phyloP scores from a whole-genome alignment of 1,284 basidiomycete genomes.

The Boletus semigastroideus region DNA sequence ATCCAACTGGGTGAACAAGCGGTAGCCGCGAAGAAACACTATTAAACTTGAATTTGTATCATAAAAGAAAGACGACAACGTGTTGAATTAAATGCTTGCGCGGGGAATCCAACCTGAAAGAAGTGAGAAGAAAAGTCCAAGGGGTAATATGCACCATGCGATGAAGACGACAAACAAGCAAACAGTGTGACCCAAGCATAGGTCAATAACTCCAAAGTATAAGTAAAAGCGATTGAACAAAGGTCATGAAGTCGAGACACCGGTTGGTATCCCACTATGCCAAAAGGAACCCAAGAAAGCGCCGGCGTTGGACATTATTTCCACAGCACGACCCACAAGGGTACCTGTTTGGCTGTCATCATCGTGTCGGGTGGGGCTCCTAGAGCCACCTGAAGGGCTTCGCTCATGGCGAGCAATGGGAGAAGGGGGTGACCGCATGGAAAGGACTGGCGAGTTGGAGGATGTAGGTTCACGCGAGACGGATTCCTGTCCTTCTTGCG shows the following conservation, averaged over 20 bases:
- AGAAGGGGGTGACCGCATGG: constrained; percentile 13
- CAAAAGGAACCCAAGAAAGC: constrained; percentile 57
- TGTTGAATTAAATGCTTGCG: constrained; percentile 4
- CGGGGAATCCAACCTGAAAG: constrained; percentile 11
- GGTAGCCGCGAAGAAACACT: constrained; percentile 9
- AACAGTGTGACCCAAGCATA: constrained; percentile 19
- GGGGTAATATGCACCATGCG: constrained; percentile 31
- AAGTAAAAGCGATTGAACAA: constrained; percentile 20
- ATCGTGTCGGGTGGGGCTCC: constrained; percentile 27
- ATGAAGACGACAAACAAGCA: constrained; percentile 2
- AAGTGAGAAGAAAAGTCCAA: constrained; percentile 15
- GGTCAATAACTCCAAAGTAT: constrained; percentile 35
- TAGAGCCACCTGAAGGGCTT: constrained; percentile 22
- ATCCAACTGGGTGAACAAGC: neutral
- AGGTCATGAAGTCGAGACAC: constrained; percentile 23
- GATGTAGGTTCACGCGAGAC: constrained; percentile 30
- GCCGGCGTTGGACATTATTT: constrained; percentile 64
- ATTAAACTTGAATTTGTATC: constrained; percentile 25
- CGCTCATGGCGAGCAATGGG: constrained; percentile 26
- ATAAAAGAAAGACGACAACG: constrained; percentile 15
- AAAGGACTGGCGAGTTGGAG: constrained; percentile 34
- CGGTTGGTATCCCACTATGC: constrained; percentile 22
- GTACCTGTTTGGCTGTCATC: constrained; percentile 39
- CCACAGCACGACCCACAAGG: constrained; percentile 68
- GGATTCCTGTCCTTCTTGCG: constrained; percentile 33